Conservation (phyloP, 768 basidiomycete species). For the Suillus lakei region DNA sequence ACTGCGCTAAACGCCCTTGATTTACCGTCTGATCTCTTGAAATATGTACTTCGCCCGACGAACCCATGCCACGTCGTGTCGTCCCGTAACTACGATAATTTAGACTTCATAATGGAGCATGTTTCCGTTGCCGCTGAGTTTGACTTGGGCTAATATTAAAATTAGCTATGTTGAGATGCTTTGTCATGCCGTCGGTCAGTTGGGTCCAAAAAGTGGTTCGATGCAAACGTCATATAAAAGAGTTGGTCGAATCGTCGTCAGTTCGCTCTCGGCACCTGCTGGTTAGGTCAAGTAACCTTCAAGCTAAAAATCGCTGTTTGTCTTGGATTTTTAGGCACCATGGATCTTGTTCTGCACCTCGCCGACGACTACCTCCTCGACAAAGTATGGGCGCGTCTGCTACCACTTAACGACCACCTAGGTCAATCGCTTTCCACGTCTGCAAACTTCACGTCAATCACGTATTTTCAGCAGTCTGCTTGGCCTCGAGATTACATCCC, state of each 20-base stretch:
- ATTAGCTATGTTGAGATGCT: not conserved
- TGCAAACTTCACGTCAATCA: conserved; percentile 44
- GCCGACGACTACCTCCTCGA: conserved; percentile 80
- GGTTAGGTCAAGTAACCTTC: not conserved
- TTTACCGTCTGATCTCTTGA: not conserved
- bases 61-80: too few species aligned
- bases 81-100: too few species aligned
- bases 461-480: conserved; percentile 56
- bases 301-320: too few species aligned
- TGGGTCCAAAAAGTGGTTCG: conserved; percentile 34
- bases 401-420: conserved; percentile 60
- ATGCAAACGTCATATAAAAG: conserved; percentile 24
- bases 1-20: conserved; percentile 36
- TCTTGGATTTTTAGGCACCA: conserved; percentile 35
- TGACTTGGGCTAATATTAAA: not conserved
- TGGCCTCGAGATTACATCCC: conserved; percentile 87
- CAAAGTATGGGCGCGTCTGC: conserved; percentile 72
- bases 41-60: not conserved
- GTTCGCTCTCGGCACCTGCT: not conserved
- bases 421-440: conserved; percentile 38
- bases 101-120: too few species aligned
- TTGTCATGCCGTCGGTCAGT: conserved; percentile 16
- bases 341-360: conserved; percentile 84
- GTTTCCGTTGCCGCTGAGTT: not conserved
- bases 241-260: not conserved